Base-by-base conservation (phyloP, 352 stramenopile genomes). In the Pythium vanterpoolii region DNA sequence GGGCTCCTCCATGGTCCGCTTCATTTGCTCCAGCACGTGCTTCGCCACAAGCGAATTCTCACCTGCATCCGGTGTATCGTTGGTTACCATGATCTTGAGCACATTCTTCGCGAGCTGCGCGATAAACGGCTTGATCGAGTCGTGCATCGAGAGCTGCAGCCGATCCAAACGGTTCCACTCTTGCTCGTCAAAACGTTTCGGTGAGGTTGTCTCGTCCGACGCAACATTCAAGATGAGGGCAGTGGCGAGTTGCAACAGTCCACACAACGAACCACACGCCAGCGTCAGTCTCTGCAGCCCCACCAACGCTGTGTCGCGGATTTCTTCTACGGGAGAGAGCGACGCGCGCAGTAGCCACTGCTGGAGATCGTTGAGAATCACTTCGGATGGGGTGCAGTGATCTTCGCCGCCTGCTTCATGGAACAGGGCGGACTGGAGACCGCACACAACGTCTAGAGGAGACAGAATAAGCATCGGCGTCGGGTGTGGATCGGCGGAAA, bases 211-310 rank as follows among this genome's bases (percentile, higher is more conserved):
- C 14, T 56, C 26, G 46, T 46, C 33, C 5, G 56, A 33, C 4
- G 60, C 68, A 18, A 74, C 53, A 57, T 89, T 89, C n/a, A 91
- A 51, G 18, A 93, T 53, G 7, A 95, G 60, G 3, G 66, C 75
- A 1, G 71, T 77, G n/a, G 80, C 77, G 7, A 96, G 42, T 23
- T 90, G 77, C 19, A 96, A 30, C 7, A 96, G 62, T 6, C 81
- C 81, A 52, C 85, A 95, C 10, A 96, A 67, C 4, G 86, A 96
- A 13, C 86, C 86, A 11, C 81, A 93, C 27, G 82, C 78, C 7
- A 96, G 72, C 19, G 76, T 68, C 24, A 96, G 30, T 21, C 71
- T 76, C 42, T 92, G 69, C 1, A 93, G 63, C 16, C 76, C 80
- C 50, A 80, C 48, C 8, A 93, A 57, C 0, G 84, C 77, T 4